These are phyloP conservation scores for Colletotrichum plurivorum DNA, from an alignment of 2,329 filamentous ascomycete species.

Conservation along the genomic window DNA sequence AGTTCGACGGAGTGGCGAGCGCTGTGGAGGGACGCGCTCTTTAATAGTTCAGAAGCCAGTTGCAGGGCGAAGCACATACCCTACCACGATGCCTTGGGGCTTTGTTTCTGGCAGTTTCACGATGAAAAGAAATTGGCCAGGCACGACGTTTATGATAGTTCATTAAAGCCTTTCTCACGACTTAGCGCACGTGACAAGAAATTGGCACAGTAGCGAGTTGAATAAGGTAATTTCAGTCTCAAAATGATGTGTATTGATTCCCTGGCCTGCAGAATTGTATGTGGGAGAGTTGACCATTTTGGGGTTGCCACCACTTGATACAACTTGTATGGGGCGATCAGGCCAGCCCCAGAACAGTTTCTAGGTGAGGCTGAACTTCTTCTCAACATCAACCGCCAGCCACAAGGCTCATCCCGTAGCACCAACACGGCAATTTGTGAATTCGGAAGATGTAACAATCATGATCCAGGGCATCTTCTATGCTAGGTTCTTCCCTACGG, in stretches of 20 bases:
- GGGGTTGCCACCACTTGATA: background rate
- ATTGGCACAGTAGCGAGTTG: background rate
- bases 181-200: background rate
- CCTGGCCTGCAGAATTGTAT: background rate
- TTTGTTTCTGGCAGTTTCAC: constrained; percentile 33
- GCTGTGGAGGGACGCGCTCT: constrained; percentile 4
- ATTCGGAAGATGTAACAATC: constrained; percentile 40
- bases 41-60: constrained; percentile 32
- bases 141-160: constrained; percentile 36
- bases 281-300: too few relatives aligned
- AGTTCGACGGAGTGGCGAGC: background rate
- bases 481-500: constrained; percentile 76
- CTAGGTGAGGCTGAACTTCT: background rate
- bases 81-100: constrained; percentile 27
- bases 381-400: constrained; percentile 2
- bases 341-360: constrained; percentile 12
- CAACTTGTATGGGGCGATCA: constrained; percentile 24
- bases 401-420: background rate
- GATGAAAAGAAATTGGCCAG: constrained; percentile 35
- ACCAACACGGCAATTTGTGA: background rate
- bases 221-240: background rate
- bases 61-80: constrained; percentile 35
- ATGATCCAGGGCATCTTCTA: constrained; percentile 82
- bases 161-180: constrained; percentile 8
- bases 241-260: background rate